Evolutionary conservation across 495 filamentous ascomycete species (phyloP).

Genomic region (Penicillium bovifimosum): DNA sequence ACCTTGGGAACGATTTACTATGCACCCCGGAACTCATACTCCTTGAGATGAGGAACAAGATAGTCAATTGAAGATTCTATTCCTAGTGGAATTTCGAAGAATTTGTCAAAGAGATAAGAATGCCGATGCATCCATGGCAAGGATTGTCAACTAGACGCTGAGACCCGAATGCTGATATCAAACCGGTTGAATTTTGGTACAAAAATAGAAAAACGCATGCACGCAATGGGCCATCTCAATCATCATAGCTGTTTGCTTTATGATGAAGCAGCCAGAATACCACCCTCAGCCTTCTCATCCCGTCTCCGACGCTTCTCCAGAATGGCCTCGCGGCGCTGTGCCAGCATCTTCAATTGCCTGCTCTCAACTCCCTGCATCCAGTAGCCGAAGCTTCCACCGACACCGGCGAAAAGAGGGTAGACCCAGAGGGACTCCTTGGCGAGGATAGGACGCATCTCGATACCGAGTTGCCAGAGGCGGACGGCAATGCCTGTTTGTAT

Average conservation of each 20-base stretch:
- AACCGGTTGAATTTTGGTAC: slow-evolving; percentile 38
- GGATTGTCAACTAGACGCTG: slow-evolving; percentile 1
- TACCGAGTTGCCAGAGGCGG: slow-evolving; percentile 91
- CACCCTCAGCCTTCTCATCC: slow-evolving; percentile 41
- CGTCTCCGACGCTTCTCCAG: slow-evolving; percentile 83
- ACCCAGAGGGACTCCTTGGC: slow-evolving; percentile 70
- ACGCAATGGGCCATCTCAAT: slow-evolving; percentile 22
- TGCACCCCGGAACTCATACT: slow-evolving; percentile 1
- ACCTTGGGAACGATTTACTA: slow-evolving; percentile 1
- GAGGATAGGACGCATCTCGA: slow-evolving; percentile 96
- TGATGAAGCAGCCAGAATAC: slow-evolving; percentile 38
- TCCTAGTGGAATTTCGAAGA: neutral
- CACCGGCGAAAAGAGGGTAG: slow-evolving; percentile 82
- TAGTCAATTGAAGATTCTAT: neutral
- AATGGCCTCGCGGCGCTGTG: slow-evolving; percentile 67
- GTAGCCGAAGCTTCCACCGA: slow-evolving; percentile 91
- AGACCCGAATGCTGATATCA: slow-evolving; percentile 23
- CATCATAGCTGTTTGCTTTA: slow-evolving; percentile 16
- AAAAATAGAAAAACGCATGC: slow-evolving; percentile 24
- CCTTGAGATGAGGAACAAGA: neutral
- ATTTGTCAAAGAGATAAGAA: neutral
- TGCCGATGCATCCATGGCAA: neutral
- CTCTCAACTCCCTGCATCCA: slow-evolving; percentile 85
- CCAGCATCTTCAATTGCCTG: slow-evolving; percentile 67
- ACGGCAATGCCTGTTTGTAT: slow-evolving; percentile 67